Evolutionary conservation across 2,329 filamentous ascomycete genomes (phyloP).

Genomic region (Myrmaecium sp.): DNA sequence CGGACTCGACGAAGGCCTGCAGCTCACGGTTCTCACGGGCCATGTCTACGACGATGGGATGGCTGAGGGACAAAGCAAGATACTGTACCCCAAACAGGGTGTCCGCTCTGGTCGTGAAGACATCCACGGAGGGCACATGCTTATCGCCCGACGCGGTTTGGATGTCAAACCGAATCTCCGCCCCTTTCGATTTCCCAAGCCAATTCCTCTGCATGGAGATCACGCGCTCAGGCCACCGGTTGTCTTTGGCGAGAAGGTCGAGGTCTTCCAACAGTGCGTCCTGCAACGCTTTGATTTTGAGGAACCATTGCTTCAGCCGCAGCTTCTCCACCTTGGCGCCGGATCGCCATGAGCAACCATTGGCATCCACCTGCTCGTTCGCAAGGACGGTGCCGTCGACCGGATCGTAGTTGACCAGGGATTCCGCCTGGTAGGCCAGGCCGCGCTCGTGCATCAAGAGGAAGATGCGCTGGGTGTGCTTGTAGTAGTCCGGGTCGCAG

Average conservation of each 20-base stretch:
- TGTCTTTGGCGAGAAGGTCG: constrained; percentile 42
- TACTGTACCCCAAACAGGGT: constrained; percentile 82
- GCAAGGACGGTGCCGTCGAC: constrained; percentile 79
- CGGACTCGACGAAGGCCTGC: constrained; percentile 46
- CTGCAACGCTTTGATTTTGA: constrained; percentile 65
- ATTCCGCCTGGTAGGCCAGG: constrained; percentile 68
- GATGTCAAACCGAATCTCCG: constrained; percentile 53
- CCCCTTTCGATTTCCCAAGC: constrained; percentile 65
- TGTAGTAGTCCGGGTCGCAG: constrained; percentile 72
- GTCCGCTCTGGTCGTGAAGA: constrained; percentile 74
- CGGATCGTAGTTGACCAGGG: constrained; percentile 79
- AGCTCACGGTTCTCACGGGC: constrained; percentile 45
- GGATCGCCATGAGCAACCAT: constrained; percentile 74
- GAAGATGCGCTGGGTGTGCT: constrained; percentile 77
- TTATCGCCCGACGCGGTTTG: constrained; percentile 19
- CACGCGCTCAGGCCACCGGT: constrained; percentile 68
- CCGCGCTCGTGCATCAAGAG: constrained; percentile 56
- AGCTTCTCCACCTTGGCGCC: constrained; percentile 70
- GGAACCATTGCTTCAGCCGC: constrained; percentile 75
- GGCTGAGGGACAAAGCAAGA: constrained; percentile 56
- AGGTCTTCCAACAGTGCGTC: constrained; percentile 57
- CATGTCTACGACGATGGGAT: constrained; percentile 48
- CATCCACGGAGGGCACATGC: constrained; percentile 39
- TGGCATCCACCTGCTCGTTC: constrained; percentile 83
- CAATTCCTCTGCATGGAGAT: constrained; percentile 73